phyloP scores from a whole-genome alignment of 371 early-diverging fungal genomes.

The Sporodiniella umbellata region DNA sequence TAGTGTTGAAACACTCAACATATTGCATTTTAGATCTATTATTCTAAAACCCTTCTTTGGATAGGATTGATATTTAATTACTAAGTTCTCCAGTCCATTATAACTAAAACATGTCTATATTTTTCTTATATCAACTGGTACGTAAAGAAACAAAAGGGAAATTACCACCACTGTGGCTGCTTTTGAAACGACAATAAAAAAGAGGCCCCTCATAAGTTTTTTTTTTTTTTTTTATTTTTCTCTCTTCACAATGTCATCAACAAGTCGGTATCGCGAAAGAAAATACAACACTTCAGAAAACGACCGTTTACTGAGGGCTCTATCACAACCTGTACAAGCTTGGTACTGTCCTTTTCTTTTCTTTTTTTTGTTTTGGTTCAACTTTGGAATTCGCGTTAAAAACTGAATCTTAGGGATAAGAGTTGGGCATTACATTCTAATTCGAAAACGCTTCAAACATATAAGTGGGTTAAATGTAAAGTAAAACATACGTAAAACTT shows the following conservation, averaged over 20 bases:
- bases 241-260: slow-evolving; percentile 18
- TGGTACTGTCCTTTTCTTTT: slow-evolving; percentile 25
- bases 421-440: slow-evolving; percentile 54
- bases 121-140: too few species aligned
- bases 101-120: too few species aligned
- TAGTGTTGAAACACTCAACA: too few species aligned
- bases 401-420: slow-evolving; percentile 45
- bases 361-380: slow-evolving; percentile 3
- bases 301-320: slow-evolving; percentile 40
- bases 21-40: too few species aligned
- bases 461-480: slow-evolving; percentile 62
- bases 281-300: slow-evolving; percentile 45
- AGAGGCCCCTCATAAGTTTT: too few species aligned
- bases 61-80: too few species aligned
- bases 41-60: too few species aligned
- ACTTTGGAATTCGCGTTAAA: background rate
- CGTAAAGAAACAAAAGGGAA: too few species aligned
- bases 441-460: slow-evolving; percentile 46
- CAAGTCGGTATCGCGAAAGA: slow-evolving; percentile 39
- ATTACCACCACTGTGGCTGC: too few species aligned
- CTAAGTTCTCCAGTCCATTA: too few species aligned
- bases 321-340: slow-evolving; percentile 50
- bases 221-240: background rate
- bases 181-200: background rate
- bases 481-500: background rate